phyloP scores from a whole-genome alignment of 2,329 filamentous ascomycete genomes.

The Lachnellula suecica region DNA sequence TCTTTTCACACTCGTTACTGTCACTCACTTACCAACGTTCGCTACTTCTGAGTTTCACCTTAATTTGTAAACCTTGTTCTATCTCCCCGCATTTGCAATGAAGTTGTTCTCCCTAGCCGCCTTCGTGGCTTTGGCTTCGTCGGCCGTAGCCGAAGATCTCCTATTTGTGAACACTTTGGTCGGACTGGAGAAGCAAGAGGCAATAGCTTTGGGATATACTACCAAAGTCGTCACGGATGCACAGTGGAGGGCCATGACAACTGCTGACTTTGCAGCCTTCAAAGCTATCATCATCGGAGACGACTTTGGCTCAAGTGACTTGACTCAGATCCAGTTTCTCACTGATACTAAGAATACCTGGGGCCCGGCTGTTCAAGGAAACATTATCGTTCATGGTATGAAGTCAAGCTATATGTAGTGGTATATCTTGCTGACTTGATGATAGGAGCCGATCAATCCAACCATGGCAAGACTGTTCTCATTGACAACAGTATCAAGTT shows the following conservation, averaged over 20 bases:
- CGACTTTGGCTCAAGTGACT: constrained; percentile 32
- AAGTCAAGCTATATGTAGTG: not conserved
- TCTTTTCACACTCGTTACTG: constrained; percentile 5
- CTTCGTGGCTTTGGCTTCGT: constrained; percentile 12
- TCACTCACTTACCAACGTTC: constrained; percentile 7
- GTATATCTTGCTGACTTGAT: not conserved
- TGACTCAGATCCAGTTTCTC: constrained; percentile 36
- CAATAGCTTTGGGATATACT: constrained; percentile 25
- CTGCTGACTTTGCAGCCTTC: constrained; percentile 43
- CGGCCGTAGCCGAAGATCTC: constrained; percentile 30
- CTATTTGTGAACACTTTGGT: constrained; percentile 30
- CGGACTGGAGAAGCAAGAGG: constrained; percentile 27
- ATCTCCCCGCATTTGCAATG: constrained; percentile 3
- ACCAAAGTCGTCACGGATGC: constrained; percentile 35
- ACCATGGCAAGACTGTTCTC: constrained; percentile 35
- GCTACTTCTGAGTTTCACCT: not conserved
- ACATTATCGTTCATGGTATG: constrained; percentile 41
- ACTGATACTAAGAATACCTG: constrained; percentile 39
- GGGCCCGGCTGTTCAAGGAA: constrained; percentile 41
- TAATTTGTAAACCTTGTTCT: not conserved
- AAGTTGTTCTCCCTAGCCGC: constrained; percentile 18
- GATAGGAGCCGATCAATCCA: constrained; percentile 33
- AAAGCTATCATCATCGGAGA: constrained; percentile 45
- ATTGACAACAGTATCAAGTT: constrained; percentile 40
- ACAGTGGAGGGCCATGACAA: constrained; percentile 39